A percentile compares a stretch with the other conserved stretches of the same genome.
Conservation (phyloP, 1,284 basidiomycete species). For the Pisolithus thermaeus region DNA sequence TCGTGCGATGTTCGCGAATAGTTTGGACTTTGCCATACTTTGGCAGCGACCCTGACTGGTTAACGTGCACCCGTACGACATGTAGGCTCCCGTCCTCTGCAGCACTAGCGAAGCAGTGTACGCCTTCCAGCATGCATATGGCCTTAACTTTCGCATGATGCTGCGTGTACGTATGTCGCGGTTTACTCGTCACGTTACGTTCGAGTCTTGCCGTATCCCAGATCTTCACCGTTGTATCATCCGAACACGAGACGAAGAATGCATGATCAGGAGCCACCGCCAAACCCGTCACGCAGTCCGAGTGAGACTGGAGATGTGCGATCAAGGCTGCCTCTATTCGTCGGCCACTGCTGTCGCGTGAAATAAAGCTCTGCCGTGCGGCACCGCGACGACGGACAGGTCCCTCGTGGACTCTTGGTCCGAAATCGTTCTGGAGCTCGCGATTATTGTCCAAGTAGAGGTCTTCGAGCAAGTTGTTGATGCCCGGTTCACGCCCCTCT, state of each 20-base stretch:
- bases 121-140: constrained; percentile 76
- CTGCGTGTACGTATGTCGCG: constrained; percentile 70
- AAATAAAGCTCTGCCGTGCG: constrained; percentile 55
- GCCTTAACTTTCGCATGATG: constrained; percentile 78
- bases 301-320: constrained; percentile 82
- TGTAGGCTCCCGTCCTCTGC: constrained; percentile 83
- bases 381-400: constrained; percentile 71
- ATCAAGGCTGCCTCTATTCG: constrained; percentile 75
- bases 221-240: constrained; percentile 79
- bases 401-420: constrained; percentile 76
- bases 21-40: constrained; percentile 79
- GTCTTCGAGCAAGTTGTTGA: constrained; percentile 81
- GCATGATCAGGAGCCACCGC: constrained; percentile 89
- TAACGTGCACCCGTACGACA: constrained; percentile 75
- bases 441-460: constrained; percentile 84
- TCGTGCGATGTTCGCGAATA: constrained; percentile 68
- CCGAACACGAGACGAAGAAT: constrained; percentile 89
- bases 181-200: constrained; percentile 68
- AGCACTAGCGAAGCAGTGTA: constrained; percentile 86
- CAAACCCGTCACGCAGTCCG: constrained; percentile 72
- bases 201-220: constrained; percentile 82
- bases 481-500: constrained; percentile 86
- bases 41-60: constrained; percentile 52
- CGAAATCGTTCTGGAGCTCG: constrained; percentile 85
- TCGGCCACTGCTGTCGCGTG: constrained; percentile 37